phyloP scores from a whole-genome alignment of 257 asterid genomes.

The Solanum arcanum region DNA sequence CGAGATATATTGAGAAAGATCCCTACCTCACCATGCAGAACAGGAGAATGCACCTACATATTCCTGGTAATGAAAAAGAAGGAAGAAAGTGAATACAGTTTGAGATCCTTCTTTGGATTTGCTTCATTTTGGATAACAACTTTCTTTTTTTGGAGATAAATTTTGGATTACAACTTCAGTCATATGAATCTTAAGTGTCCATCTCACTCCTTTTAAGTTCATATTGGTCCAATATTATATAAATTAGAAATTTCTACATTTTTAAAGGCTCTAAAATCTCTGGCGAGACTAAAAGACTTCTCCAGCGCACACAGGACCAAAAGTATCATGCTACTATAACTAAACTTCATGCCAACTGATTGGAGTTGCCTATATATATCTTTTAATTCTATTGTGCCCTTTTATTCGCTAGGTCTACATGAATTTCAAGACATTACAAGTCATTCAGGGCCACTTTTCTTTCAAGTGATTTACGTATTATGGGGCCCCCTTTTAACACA shows the following conservation, averaged over 20 bases:
- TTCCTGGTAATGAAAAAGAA: not conserved
- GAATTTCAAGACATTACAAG: not conserved
- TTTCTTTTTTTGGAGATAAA: too few species aligned
- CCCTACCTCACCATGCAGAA: not conserved
- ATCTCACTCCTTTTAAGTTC: not conserved
- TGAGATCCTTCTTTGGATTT: not conserved
- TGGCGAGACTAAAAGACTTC: not conserved
- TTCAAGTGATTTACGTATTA: not conserved
- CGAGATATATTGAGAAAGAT: not conserved
- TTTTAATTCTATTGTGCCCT: not conserved
- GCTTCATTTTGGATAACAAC: not conserved
- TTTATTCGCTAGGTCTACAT: not conserved
- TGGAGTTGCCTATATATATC: not conserved
- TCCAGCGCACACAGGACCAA: not conserved
- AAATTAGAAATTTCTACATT: not conserved
- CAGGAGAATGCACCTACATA: not conserved
- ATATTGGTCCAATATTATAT: not conserved
- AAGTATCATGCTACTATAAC: not conserved
- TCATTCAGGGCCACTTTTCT: not conserved
- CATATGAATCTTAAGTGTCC: not conserved
- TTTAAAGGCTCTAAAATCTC: not conserved
- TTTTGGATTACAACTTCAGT: not conserved
- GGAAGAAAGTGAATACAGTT: not conserved
- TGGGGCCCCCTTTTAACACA: not conserved
- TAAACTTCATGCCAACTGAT: not conserved